Base-by-base conservation (phyloP, 176 grass and related monocot species). In the Dendrocalamus sinicus region DNA sequence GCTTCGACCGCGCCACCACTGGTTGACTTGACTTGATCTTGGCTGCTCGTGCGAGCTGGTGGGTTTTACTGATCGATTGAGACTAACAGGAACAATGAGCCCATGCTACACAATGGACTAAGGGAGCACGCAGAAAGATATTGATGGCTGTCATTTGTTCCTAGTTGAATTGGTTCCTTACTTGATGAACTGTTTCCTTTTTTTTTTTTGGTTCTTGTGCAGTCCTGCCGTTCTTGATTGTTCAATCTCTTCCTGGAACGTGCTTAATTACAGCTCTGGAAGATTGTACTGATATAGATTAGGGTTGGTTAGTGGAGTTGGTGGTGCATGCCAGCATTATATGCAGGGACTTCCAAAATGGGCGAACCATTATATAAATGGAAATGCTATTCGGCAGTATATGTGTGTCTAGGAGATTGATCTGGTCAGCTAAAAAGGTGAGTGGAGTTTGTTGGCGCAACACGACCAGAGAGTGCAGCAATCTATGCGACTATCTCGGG, bases 1-100 rank as follows among this genome's bases (percentile, higher is more conserved):
- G 52, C 40, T 86, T 47, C 4, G 58, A 44, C 30, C 24, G 51
- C 51, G 61, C 39, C 79, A 77, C 46, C 79, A 19, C 20, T 20
- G 20, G 51, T 76, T 82, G 86, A 88, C 72, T 82, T 69, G 78
- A 60, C 32, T 39, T 39, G 37, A 39, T 69, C 86, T 45, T 41
- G 68, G 65, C 48, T 16, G 58, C 26, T 75, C 28, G 17, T 54
- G 57, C 59, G 8, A 73, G 57, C 10, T 32, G 57, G 30, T 40
- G 0, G 19, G 22, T 26, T 16, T 22, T 12, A 8, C 61, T 5
- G 0, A 35, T 9, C 14, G 20, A 59, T 59, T 8, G 19, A 9
- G 28, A 55, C 50, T 15, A 72, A 7, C 69, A 22, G 12, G 40
- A 72, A 16, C 26, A 67, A 12, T 1, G 69, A 43, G 8, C 41